Evolutionary conservation across 805 yeast species (phyloP), one percentile per base, ranked within the genome.

Genomic region (Clavispora santaluciae): DNA sequence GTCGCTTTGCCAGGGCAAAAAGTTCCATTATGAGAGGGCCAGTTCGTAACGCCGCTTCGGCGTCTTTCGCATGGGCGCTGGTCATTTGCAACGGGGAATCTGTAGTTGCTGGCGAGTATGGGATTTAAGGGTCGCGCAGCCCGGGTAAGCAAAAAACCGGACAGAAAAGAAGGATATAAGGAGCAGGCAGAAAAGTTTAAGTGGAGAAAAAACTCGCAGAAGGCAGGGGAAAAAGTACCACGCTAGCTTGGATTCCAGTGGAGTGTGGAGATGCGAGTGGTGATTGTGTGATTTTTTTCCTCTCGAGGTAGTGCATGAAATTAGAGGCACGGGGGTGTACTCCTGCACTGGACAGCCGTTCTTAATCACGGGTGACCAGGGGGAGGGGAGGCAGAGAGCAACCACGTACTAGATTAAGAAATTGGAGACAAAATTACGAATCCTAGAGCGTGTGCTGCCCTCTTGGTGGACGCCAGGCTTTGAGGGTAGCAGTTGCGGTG

Each of bases 11-110:
- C 22, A 71, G 68, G 51, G 60, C 49, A 45, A 68, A 67, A 26
- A 69, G 64, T 48, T 69, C 73, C 46, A 59, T 56, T 16, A 69
- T 65, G 8, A 72, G 61, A 11, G 73, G 73, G 20, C 52, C 52
- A 8, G 46, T 16, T 15, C 42, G 34, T n/a, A 50, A 43, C 16
- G 44, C 50, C 6, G 41, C 38, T 26, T 39, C 31, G 29, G 45
- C 45, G 24, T 36, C 42, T 39, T 10, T 20, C 7, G n/a, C 13
- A 23, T 13, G 22, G 20, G 38, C 33, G 33, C 33, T 26, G 22
- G 16, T 36, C 38, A 36, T 36, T 15, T 15, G 20, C 31, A 28
- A 16, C 15, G 29, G 31, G n/a, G 20, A 20, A 11, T 8, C 31
- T 15, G 20, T 28, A 20, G 20, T 11, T 6, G 31, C 31, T 28